phyloP scores from a whole-genome alignment of 1,284 basidiomycete genomes.

The Trichosporon ovoides region DNA sequence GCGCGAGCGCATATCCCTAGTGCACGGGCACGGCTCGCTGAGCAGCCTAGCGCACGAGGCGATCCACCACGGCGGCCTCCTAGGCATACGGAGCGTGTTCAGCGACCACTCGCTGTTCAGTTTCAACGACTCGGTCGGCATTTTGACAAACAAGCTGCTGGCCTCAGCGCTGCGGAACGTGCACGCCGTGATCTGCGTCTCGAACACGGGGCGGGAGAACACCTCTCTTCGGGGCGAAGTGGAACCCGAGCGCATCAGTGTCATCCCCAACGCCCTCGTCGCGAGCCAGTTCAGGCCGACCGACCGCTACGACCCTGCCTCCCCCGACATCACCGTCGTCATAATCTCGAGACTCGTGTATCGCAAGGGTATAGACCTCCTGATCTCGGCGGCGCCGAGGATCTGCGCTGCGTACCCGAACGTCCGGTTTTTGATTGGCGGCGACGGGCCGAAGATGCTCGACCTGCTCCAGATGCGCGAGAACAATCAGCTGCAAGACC shows the following conservation, averaged over 20 bases:
- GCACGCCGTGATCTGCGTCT: constrained; percentile 91
- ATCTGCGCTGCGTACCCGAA: constrained; percentile 80
- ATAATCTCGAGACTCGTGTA: constrained; percentile 93
- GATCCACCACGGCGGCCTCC: constrained; percentile 73
- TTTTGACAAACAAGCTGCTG: constrained; percentile 93
- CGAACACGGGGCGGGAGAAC: constrained; percentile 95
- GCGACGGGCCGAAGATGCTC: constrained; percentile 91
- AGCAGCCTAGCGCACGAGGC: constrained; percentile 88
- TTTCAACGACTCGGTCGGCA: constrained; percentile 91
- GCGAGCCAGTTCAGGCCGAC: constrained; percentile 74
- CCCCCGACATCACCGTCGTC: constrained; percentile 73
- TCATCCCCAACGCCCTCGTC: constrained; percentile 92
- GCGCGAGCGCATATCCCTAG: constrained; percentile 76
- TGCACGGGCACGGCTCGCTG: constrained; percentile 89
- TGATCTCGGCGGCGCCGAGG: constrained; percentile 83
- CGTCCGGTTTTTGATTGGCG: constrained; percentile 83
- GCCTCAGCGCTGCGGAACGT: constrained; percentile 80
- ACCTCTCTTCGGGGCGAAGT: constrained; percentile 82
- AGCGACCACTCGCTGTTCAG: constrained; percentile 97
- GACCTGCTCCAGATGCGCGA: constrained; percentile 96
- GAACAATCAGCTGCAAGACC: constrained; percentile 78
- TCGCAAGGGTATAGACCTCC: constrained; percentile 92
- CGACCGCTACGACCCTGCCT: background rate
- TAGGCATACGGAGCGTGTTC: constrained; percentile 75
- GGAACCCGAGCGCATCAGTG: constrained; percentile 66